Evolutionary conservation across 208 protist genomes (phyloP).

Genomic region (Angomonas deanei): DNA sequence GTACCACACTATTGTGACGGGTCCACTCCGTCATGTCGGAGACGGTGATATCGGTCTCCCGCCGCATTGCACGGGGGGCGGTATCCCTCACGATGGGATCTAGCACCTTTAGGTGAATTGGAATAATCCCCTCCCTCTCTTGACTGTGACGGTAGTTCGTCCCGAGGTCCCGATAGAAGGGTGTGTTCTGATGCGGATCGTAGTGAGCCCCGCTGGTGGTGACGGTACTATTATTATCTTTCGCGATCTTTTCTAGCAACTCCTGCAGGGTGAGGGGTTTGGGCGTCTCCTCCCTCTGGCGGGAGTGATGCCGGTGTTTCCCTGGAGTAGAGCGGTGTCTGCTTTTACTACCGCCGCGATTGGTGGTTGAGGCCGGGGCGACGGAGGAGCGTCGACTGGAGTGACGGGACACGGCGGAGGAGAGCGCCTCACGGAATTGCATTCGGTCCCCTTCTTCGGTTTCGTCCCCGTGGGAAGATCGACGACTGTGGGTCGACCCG

Average conservation of each 20-base stretch:
- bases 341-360: not conserved
- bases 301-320: not conserved
- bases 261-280: constrained; percentile 1
- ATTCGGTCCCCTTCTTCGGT: constrained; percentile 12
- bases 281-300: not conserved
- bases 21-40: not conserved
- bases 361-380: not conserved
- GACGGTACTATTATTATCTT: no score
- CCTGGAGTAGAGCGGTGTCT: not conserved
- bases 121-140: not conserved
- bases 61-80: not conserved
- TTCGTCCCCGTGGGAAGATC: not conserved
- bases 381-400: constrained; percentile 29
- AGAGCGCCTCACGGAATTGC: constrained; percentile 37
- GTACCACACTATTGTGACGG: not conserved
- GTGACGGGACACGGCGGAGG: constrained; percentile 18
- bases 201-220: no score
- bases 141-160: not conserved
- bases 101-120: not conserved
- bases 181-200: not conserved
- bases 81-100: not conserved
- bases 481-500: no score
- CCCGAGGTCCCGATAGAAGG: not conserved
- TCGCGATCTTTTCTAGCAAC: not conserved
- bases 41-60: not conserved